phyloP scores from a whole-genome alignment of 2,329 filamentous ascomycete species.

The Rutstroemia sp. region DNA sequence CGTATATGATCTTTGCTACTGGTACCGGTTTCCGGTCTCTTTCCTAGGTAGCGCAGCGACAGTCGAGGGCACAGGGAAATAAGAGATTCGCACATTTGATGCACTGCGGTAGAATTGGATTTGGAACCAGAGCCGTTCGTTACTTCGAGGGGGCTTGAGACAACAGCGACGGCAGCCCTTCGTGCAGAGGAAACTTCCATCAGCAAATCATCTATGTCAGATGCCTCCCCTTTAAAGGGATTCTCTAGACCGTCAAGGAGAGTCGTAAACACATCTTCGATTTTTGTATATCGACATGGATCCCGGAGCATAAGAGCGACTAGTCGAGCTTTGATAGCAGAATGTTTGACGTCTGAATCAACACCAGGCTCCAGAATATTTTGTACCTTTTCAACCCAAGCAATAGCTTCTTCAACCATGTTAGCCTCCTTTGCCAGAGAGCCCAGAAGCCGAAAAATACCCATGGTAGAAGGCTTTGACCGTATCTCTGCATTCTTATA shows the following conservation, averaged over 20 bases:
- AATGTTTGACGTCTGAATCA: conserved; percentile 30
- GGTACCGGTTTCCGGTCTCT: conserved; percentile 43
- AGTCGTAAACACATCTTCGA: conserved; percentile 38
- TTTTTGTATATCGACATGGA: conserved; percentile 30
- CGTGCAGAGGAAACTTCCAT: conserved; percentile 48
- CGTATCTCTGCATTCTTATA: conserved; percentile 15
- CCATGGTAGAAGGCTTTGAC: conserved; percentile 14
- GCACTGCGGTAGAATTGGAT: conserved; percentile 17
- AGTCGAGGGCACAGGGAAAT: conserved; percentile 54
- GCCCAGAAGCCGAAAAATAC: conserved; percentile 43
- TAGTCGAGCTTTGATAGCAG: conserved; percentile 47
- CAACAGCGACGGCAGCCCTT: conserved; percentile 44
- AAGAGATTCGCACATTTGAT: conserved; percentile 44
- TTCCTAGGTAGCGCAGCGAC: conserved; percentile 54
- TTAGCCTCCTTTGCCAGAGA: conserved; percentile 40
- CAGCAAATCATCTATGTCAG: conserved; percentile 55
- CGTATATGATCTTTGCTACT: conserved; percentile 51
- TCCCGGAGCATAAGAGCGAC: conserved; percentile 47
- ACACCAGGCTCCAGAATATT: conserved; percentile 13
- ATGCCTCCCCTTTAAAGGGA: conserved; percentile 49
- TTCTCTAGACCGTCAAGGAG: conserved; percentile 50
- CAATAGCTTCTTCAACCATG: conserved; percentile 42
- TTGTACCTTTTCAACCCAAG: conserved; percentile 45
- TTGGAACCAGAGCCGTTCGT: conserved; percentile 1
- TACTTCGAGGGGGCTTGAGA: conserved; percentile 28